Evolutionary conservation across 1,284 basidiomycete genomes (phyloP).

Genomic region (Fistulinella staudtii): DNA sequence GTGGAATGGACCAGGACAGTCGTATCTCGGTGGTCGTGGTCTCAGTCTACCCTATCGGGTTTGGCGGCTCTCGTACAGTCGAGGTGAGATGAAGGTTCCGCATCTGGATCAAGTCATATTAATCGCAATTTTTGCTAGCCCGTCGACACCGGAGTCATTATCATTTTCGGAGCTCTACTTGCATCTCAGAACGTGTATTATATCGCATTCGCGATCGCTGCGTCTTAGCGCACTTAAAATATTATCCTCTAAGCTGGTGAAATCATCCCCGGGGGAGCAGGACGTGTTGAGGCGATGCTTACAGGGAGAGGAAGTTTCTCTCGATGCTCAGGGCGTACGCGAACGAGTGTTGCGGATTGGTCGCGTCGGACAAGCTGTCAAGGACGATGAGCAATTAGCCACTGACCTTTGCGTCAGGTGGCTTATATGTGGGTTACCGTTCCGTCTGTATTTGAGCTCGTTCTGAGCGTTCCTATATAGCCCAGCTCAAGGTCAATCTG

Average conservation of each 20-base stretch:
- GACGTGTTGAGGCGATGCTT: conserved; percentile 64
- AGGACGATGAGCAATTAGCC: conserved; percentile 48
- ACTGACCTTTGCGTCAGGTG: conserved; percentile 58
- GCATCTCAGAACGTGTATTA: conserved; percentile 41
- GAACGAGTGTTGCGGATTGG: conserved; percentile 77
- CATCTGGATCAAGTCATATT: background rate
- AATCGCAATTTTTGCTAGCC: conserved; percentile 6
- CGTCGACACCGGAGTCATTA: conserved; percentile 23
- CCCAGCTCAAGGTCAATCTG: conserved; percentile 89
- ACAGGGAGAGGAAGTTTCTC: conserved; percentile 68
- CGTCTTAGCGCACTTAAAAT: conserved; percentile 56
- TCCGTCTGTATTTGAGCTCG: background rate
- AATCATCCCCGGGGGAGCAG: conserved; percentile 41
- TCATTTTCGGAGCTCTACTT: conserved; percentile 47
- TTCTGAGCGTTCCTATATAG: conserved; percentile 34
- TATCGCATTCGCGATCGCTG: conserved; percentile 57
- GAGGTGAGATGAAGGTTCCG: conserved; percentile 36
- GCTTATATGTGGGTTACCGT: conserved; percentile 51
- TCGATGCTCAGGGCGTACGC: conserved; percentile 75
- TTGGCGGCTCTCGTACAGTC: conserved; percentile 47
- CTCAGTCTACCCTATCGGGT: conserved; percentile 53
- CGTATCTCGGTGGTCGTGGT: conserved; percentile 54
- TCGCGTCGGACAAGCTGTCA: conserved; percentile 52
- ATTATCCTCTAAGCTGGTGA: conserved; percentile 44
- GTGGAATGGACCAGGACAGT: conserved; percentile 44